These are phyloP conservation scores for Boeremia exigua DNA, from an alignment of 2,329 filamentous ascomycete genomes.

Conservation along the genomic window DNA sequence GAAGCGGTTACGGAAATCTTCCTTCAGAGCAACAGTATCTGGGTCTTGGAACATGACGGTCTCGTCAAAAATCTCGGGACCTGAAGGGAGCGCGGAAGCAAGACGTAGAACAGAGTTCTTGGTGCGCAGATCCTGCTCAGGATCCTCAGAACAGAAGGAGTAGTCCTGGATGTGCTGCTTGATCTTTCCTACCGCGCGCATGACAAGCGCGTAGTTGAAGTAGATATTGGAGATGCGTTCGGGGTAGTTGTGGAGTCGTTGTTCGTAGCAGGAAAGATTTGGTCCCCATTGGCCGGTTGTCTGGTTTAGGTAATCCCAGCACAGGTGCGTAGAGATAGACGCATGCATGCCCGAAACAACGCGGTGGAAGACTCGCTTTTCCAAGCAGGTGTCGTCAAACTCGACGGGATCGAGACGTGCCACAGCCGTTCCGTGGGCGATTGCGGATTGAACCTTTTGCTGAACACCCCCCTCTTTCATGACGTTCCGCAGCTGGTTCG, in stretches of 20 bases:
- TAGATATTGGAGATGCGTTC: slow-evolving; percentile 97
- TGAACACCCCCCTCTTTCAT: slow-evolving; percentile 66
- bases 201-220: slow-evolving; percentile 97
- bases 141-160: slow-evolving; percentile 90
- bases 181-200: slow-evolving; percentile 89
- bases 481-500: slow-evolving; percentile 66
- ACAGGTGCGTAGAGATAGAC: slow-evolving; percentile 94
- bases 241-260: slow-evolving; percentile 81
- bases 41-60: slow-evolving; percentile 86
- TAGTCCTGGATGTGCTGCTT: slow-evolving; percentile 81
- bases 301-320: slow-evolving; percentile 95
- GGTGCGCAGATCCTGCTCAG: slow-evolving; percentile 76
- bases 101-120: slow-evolving; percentile 82
- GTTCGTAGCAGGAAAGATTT: slow-evolving; percentile 86
- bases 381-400: slow-evolving; percentile 88
- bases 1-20: slow-evolving; percentile 97
- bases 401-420: slow-evolving; percentile 72
- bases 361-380: slow-evolving; percentile 98
- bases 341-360: slow-evolving; percentile 98
- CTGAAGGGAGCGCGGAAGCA: slow-evolving; percentile 70
- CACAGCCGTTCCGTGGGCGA: slow-evolving; percentile 58
- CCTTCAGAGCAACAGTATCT: slow-evolving; percentile 79
- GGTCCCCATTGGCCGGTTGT: slow-evolving; percentile 92
- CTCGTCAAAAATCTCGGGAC: slow-evolving; percentile 87
- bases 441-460: slow-evolving; percentile 65